These are phyloP conservation scores for Lathyrus oleraceus DNA, from an alignment of 306 rosid genomes.

Conservation along the genomic window DNA sequence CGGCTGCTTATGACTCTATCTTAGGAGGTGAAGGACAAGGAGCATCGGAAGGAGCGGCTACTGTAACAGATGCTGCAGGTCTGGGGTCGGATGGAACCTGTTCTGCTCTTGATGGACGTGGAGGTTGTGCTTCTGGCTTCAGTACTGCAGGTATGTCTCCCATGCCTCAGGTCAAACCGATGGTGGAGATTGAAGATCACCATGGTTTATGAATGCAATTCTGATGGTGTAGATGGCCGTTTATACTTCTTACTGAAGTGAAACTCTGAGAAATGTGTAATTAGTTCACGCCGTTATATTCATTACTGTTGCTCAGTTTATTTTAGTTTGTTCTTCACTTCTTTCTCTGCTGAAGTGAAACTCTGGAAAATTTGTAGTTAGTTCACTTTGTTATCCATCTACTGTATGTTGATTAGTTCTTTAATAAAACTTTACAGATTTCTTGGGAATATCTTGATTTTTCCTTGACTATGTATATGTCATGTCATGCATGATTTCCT, in stretches of 20 bases:
- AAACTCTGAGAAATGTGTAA: conserved; percentile 8
- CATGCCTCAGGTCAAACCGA: conserved; percentile 45
- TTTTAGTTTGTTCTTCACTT: conserved; percentile 16
- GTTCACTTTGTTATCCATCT: neutral
- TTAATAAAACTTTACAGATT: neutral
- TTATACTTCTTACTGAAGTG: conserved; percentile 25
- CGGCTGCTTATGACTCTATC: conserved; percentile 46
- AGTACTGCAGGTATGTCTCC: conserved; percentile 28
- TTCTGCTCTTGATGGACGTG: conserved; percentile 40
- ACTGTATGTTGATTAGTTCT: neutral
- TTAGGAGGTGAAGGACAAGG: conserved; percentile 52
- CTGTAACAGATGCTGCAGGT: conserved; percentile 19
- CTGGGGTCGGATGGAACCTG: conserved; percentile 44
- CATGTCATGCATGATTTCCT: neutral
- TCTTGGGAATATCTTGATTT: conserved; percentile 14
- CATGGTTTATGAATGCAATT: conserved; percentile 52
- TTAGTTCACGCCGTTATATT: neutral
- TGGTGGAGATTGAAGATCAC: conserved; percentile 69
- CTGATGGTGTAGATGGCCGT: neutral
- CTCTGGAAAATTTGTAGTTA: neutral
- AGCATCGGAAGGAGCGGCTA: conserved; percentile 38
- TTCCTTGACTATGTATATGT: neutral
- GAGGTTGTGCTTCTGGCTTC: conserved; percentile 34
- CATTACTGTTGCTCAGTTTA: neutral
- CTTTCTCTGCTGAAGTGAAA: conserved; percentile 1